Base-by-base conservation (phyloP, 2,329 filamentous ascomycete genomes). In the Penicillium brevicompactum region DNA sequence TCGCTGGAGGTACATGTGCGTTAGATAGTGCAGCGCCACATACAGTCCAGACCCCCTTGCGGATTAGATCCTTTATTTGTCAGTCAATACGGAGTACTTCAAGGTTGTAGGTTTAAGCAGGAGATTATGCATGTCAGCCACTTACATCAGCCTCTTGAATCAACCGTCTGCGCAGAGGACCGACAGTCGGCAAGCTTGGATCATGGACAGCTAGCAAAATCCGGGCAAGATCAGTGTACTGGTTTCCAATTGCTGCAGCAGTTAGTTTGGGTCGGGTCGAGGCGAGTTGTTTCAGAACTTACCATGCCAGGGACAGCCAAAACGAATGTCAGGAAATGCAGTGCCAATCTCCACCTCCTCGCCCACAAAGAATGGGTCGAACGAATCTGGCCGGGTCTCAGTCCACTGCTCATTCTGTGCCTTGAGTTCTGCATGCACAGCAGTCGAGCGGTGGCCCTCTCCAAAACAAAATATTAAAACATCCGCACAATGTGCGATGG, bases 401-500 rank as follows among this genome's bases (percentile, higher is more conserved):
- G 46, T 59, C 64, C 63, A 67, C 38, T 60, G 57, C 37, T 59
- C 53, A 44, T 60, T 62, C 30, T 59, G 50, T 46, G 57, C 47
- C 16, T 50, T 52, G 2, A 65, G 49, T 24, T 58, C 52, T 16
- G 51, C 56, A 56, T 66, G 56, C 49, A 57, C 61, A 22, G 46
- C 41, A 31, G 34, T 51, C 3, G 60, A 60, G 22, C 54, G 57
- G 16, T 55, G 51, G 5, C 46, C 54, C 27, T 53, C 48, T 32
- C 65, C 64, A 14, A 67, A 67, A 32, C 58, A 66, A 34, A 64
- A 67, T n/a, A 62, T 37, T 11, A 67, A 57, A n/a, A 67, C 60
- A 46, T 67, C 63, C 6, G 65, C 64, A 42, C 62, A 64, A 43
- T 66, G 63, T 18, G 63, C 61, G 31, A 77, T 76, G 16, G 74